Evolutionary conservation across 805 yeast species (phyloP).

Genomic region (Metschnikowia cerradonensis): DNA sequence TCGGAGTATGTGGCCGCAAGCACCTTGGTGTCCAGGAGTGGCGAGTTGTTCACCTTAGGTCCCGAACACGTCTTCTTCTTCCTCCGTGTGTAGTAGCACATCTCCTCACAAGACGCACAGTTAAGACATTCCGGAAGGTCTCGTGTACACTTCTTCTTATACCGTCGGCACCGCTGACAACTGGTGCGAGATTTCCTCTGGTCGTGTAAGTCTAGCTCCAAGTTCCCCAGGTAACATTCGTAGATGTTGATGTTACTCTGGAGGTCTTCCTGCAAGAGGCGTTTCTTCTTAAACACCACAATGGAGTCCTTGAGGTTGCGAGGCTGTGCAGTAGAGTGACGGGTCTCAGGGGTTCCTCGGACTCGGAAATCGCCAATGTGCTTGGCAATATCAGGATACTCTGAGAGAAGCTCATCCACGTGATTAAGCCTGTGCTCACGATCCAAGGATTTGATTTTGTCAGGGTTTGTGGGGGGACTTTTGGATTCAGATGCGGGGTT

Average conservation of each 20-base stretch:
- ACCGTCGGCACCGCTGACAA: constrained; percentile 30
- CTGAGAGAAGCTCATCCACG: constrained; percentile 6
- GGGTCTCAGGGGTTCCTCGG: constrained; percentile 5
- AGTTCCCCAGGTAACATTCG: constrained; percentile 16
- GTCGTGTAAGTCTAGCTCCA: constrained; percentile 20
- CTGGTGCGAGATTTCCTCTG: constrained; percentile 23
- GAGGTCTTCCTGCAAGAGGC: constrained; percentile 14
- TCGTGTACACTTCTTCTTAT: constrained; percentile 30
- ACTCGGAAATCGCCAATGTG: constrained; percentile 23
- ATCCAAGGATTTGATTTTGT: background rate
- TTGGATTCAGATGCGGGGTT: background rate
- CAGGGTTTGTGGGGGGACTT: background rate
- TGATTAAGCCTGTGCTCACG: background rate
- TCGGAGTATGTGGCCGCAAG: background rate
- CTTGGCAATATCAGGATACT: constrained; percentile 19
- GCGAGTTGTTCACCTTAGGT: background rate
- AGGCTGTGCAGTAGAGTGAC: constrained; percentile 1
- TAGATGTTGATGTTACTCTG: constrained; percentile 20
- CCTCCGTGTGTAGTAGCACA: constrained; percentile 25
- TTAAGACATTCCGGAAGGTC: constrained; percentile 29
- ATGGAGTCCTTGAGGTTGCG: constrained; percentile 16
- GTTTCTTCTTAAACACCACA: constrained; percentile 29
- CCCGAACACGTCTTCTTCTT: constrained; percentile 10
- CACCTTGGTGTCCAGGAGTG: background rate
- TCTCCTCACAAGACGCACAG: constrained; percentile 27